A percentile compares a stretch with the other conserved stretches of the same genome.
phyloP scores from a whole-genome alignment of 352 stramenopile species.

The Pythium folliculosum region DNA sequence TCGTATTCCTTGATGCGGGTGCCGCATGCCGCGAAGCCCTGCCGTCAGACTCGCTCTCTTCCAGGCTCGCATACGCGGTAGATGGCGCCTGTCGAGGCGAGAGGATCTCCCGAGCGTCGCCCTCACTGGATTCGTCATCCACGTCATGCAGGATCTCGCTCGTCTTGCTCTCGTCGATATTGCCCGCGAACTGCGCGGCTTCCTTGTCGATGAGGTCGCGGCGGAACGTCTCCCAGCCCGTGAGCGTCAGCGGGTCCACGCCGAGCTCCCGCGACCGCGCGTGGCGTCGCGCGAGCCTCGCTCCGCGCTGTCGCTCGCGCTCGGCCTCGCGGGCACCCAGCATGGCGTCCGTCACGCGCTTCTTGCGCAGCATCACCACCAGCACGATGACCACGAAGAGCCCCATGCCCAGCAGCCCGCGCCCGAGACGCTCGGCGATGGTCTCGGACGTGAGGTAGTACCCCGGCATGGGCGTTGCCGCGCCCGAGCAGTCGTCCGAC shows the following conservation, averaged over 20 bases:
- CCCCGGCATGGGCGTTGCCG: not conserved
- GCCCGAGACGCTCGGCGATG: constrained; percentile 7
- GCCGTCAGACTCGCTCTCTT: not conserved
- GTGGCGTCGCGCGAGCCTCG: not conserved
- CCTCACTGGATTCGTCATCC: not conserved
- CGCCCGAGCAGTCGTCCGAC: constrained; percentile 4
- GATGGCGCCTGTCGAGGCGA: not conserved
- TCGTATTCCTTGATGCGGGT: not conserved
- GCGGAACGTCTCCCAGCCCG: constrained; percentile 12
- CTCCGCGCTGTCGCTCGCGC: not conserved
- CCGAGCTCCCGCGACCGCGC: constrained; percentile 3
- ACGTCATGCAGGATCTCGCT: not conserved
- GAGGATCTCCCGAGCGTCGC: not conserved
- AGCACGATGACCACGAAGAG: constrained; percentile 14
- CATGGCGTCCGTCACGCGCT: not conserved
- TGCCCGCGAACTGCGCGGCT: not conserved
- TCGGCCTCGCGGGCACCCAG: not conserved
- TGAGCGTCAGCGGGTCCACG: constrained; percentile 5
- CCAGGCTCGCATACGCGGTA: not conserved
- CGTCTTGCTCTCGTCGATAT: not conserved
- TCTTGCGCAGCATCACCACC: not conserved
- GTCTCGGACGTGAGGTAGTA: constrained; percentile 3
- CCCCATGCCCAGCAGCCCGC: not conserved
- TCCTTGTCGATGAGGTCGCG: constrained; percentile 18
- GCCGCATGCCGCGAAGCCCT: too few relatives aligned